A percentile compares a stretch with the other conserved stretches of the same genome.
Conservation (phyloP, 805 yeast genomes). For the Kurtzmaniella cleridarum region DNA sequence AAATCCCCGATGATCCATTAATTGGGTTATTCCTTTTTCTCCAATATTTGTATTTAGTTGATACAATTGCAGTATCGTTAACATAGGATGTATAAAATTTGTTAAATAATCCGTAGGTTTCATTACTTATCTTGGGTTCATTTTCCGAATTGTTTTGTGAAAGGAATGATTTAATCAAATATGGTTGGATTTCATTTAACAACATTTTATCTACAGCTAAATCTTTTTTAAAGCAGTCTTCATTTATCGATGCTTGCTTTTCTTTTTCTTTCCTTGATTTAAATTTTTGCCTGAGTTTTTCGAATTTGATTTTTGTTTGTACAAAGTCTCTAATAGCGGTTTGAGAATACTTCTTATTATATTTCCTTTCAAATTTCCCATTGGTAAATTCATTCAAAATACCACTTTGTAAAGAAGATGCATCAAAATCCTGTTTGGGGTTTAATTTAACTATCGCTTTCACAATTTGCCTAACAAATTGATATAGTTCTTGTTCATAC, state of each 20-base stretch:
- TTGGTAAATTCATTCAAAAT: constrained; percentile 7
- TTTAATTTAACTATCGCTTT: constrained; percentile 1
- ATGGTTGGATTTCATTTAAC: constrained; percentile 7
- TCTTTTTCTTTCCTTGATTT: neutral
- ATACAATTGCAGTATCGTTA: constrained; percentile 7
- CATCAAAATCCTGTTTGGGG: constrained; percentile 1
- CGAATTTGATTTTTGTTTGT: neutral
- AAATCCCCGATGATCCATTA: neutral
- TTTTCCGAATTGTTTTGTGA: neutral
- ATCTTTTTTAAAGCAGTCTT: neutral
- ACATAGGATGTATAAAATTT: constrained; percentile 9
- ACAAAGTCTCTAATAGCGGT: constrained; percentile 6
- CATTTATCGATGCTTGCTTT: neutral
- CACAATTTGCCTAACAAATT: constrained; percentile 4
- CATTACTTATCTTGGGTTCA: neutral
- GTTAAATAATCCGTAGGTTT: constrained; percentile 8
- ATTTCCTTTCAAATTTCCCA: constrained; percentile 8
- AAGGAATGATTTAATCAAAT: constrained; percentile 1
- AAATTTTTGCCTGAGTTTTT: neutral
- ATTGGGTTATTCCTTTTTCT: neutral
- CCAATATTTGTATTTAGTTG: constrained; percentile 1
- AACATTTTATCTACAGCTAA: constrained; percentile 5
- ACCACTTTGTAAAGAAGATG: constrained; percentile 3
- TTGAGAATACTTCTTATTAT: constrained; percentile 8
- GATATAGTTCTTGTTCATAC: constrained; percentile 5